These are phyloP conservation scores for Saccharomycopsis selenospora DNA, from an alignment of 805 yeast genomes.

Conservation along the genomic window DNA sequence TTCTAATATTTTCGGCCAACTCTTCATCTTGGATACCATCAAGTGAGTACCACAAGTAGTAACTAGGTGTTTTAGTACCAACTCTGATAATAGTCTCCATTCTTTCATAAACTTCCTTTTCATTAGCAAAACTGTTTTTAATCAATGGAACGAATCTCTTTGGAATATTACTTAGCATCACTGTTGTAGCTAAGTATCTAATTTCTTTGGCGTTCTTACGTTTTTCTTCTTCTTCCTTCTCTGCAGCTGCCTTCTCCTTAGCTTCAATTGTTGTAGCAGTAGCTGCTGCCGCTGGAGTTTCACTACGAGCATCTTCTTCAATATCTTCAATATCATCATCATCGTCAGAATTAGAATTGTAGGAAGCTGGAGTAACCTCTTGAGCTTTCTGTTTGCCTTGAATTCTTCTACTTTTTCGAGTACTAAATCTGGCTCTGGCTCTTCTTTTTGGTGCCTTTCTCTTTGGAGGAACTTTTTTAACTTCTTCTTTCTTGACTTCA, in stretches of 20 bases:
- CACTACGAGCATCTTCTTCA: conserved; percentile 19
- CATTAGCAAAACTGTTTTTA: conserved; percentile 53
- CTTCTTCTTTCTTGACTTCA: conserved; percentile 5
- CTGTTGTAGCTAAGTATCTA: conserved; percentile 52
- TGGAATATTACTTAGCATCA: conserved; percentile 61
- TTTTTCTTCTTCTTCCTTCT: conserved; percentile 21
- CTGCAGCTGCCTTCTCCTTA: conserved; percentile 20
- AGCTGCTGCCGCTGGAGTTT: no score
- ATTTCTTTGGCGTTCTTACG: conserved; percentile 7
- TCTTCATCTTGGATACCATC: conserved; percentile 67
- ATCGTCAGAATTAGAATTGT: conserved; percentile 4
- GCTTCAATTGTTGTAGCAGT: conserved; percentile 17
- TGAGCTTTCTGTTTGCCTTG: conserved; percentile 7
- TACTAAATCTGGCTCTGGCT: conserved; percentile 21
- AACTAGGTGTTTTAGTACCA: conserved; percentile 55
- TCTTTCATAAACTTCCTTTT: conserved; percentile 45
- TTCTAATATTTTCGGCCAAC: conserved; percentile 56
- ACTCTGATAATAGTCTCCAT: conserved; percentile 55
- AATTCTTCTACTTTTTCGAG: conserved; percentile 17
- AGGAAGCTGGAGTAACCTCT: no score
- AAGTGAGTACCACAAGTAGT: conserved; percentile 76
- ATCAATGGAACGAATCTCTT: conserved; percentile 56
- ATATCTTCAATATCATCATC: neutral
- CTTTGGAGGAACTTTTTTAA: conserved; percentile 21
- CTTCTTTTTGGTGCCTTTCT: conserved; percentile 19